Evolutionary conservation across 495 filamentous ascomycete genomes (phyloP), one percentile per base, ranked within the genome.

Genomic region (Aspergillus indologenus): DNA sequence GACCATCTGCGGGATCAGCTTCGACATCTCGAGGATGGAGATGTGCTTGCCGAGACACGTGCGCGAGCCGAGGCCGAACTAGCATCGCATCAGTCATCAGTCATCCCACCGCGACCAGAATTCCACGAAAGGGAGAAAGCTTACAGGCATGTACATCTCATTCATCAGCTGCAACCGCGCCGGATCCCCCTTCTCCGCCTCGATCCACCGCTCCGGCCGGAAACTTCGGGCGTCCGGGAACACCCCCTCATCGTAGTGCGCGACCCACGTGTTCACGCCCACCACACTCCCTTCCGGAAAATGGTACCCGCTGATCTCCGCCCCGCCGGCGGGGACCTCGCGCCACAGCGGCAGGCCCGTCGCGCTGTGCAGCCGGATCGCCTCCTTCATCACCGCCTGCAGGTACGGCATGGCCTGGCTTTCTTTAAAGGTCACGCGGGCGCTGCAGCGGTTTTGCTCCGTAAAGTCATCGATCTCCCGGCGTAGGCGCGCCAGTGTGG

Each of bases 221-320:
- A 74, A 78, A 0, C n/a, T 34, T 45, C 55, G 62, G 4, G 73
- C 65, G 52, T 77, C 68, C 1, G 63, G 81, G 51, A 79, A 87
- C 0, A 85, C 58, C 0, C 62, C 44, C 31, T 71, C 61, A 65
- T 85, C 76, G 23, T 70, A 69, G 61, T 84, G 79, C 0, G 70
- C 73, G 4, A 83, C 80, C 79, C 79, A 87, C 1, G 76, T 52
- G 57, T 81, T 81, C 18, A 80, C 74, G 0, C 85, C 85, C 0
- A 88, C 79, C 0, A 78, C 68, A 0, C 75, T 77, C 50, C 76
- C 75, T 21, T 51, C 74, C 0, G 72, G 70, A 46, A 82, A 76
- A 55, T 66, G 73, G 8, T 58, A 61, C 0, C 72, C 75, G 24
- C 57, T 59, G 9, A 81, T 66, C 18, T 67, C 57, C 1, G 68